Conservation (phyloP, 208 protist species). For the Acanthamoeba divionensis region DNA sequence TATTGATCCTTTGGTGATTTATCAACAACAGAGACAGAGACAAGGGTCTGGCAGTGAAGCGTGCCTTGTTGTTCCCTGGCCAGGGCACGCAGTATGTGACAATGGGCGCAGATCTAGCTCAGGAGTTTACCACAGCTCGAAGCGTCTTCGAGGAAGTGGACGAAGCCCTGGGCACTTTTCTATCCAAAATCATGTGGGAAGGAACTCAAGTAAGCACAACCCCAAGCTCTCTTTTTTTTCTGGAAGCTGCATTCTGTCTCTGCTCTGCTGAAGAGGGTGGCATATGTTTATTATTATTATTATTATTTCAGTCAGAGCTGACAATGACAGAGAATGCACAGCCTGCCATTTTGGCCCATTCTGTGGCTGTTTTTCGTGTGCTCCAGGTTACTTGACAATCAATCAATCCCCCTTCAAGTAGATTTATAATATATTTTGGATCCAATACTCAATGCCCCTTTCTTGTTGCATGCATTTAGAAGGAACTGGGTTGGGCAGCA, state of each 20-base stretch:
- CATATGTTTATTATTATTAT: background rate
- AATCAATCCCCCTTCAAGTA: no score
- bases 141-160: slow-evolving; percentile 32
- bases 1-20: no score
- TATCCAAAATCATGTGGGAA: slow-evolving; percentile 26
- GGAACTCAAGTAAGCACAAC: background rate
- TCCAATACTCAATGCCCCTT: no score
- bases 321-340: slow-evolving; percentile 50
- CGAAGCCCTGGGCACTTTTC: slow-evolving; percentile 17
- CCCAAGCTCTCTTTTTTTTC: background rate
- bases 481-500: background rate
- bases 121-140: slow-evolving; percentile 25
- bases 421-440: no score
- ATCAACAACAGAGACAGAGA: background rate
- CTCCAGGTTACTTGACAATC: slow-evolving; percentile 20
- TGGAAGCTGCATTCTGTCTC: background rate
- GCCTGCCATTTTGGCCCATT: slow-evolving; percentile 37
- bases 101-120: slow-evolving; percentile 30
- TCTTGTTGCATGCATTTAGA: background rate
- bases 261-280: background rate
- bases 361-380: slow-evolving; percentile 33
- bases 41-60: background rate
- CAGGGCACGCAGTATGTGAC: slow-evolving; percentile 39
- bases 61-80: slow-evolving; percentile 34
- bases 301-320: background rate